Evolutionary conservation across 2,329 filamentous ascomycete genomes (phyloP).

Genomic region (Fusarium tupiense): DNA sequence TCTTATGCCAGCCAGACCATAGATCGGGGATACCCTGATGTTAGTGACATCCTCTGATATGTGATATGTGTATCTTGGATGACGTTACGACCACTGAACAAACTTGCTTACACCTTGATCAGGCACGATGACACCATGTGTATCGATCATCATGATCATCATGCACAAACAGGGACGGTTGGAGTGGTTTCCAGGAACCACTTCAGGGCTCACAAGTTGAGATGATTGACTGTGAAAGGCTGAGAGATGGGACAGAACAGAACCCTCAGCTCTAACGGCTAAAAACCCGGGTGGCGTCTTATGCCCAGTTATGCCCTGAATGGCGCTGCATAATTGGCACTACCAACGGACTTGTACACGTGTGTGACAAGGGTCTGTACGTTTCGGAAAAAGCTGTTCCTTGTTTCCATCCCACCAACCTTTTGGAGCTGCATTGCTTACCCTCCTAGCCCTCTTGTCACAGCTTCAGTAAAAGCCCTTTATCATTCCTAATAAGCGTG

Average conservation of each 20-base stretch:
- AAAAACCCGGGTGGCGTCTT: constrained; percentile 15
- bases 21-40: constrained; percentile 12
- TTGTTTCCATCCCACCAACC: constrained; percentile 21
- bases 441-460: neutral
- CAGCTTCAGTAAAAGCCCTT: neutral
- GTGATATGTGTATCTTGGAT: neutral
- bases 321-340: constrained; percentile 29
- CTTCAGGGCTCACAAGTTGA: constrained; percentile 6
- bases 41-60: neutral
- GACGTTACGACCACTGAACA: constrained; percentile 2
- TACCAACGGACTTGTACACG: constrained; percentile 33
- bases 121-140: constrained; percentile 18
- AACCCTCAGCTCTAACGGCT: constrained; percentile 12
- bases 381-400: constrained; percentile 36
- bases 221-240: constrained; percentile 20
- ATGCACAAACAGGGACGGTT: neutral
- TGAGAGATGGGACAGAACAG: constrained; percentile 16
- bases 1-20: constrained; percentile 15
- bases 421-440: constrained; percentile 8
- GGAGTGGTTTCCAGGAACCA: constrained; percentile 6
- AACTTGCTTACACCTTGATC: constrained; percentile 9
- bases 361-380: constrained; percentile 34
- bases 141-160: neutral
- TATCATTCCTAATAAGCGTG: neutral
- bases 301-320: constrained; percentile 33